A percentile compares a stretch with the other conserved stretches of the same genome.
Conservation (phyloP, 2,329 filamentous ascomycete species). For the Aspergillus persii region DNA sequence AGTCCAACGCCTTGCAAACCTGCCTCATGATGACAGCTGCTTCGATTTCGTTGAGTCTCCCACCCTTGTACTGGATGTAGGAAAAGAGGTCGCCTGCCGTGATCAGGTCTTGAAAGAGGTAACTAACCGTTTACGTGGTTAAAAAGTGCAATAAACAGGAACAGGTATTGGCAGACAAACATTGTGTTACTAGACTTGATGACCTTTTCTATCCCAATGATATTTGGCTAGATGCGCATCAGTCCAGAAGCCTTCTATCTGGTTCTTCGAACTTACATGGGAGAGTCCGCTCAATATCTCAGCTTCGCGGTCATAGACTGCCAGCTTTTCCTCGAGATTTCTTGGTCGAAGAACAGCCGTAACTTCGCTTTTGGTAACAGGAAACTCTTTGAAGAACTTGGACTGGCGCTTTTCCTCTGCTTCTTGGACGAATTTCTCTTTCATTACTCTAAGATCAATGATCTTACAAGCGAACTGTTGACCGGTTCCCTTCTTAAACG, state of each 20-base stretch:
- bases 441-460: slow-evolving; percentile 36
- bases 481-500: slow-evolving; percentile 30
- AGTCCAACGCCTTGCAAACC: slow-evolving; percentile 56
- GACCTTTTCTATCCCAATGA: slow-evolving; percentile 57
- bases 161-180: slow-evolving; percentile 29
- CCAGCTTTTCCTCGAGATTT: slow-evolving; percentile 28
- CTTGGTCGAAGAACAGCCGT: background rate
- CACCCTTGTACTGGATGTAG: slow-evolving; percentile 52
- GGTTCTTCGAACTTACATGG: slow-evolving; percentile 43
- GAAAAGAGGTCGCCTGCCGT: slow-evolving; percentile 62
- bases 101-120: slow-evolving; percentile 61
- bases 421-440: slow-evolving; percentile 6
- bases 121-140: slow-evolving; percentile 37
- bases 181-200: slow-evolving; percentile 53
- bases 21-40: slow-evolving; percentile 56
- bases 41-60: slow-evolving; percentile 49
- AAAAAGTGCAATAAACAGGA: background rate
- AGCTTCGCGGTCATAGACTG: slow-evolving; percentile 39
- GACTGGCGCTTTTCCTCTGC: slow-evolving; percentile 7
- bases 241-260: background rate
- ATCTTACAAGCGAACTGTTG: slow-evolving; percentile 48
- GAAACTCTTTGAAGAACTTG: slow-evolving; percentile 8
- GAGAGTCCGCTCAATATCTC: slow-evolving; percentile 51
- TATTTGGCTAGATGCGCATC: slow-evolving; percentile 51
- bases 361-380: background rate